phyloP scores from a whole-genome alignment of 441 rosid genomes.

The Populus trichocarpa region DNA sequence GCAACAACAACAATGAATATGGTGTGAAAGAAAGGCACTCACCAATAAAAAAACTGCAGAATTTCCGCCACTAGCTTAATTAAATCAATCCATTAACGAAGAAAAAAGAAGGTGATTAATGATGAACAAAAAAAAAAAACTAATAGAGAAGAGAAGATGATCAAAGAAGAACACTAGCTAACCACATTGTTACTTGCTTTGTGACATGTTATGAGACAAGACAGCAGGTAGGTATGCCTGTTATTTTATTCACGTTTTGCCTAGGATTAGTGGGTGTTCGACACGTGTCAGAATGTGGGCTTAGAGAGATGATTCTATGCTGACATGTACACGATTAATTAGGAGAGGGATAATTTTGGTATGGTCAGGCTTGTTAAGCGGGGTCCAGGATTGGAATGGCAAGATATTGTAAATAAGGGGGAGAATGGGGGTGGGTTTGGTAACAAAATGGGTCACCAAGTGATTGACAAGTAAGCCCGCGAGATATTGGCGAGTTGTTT shows the following conservation, averaged over 20 bases:
- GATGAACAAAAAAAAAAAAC: not conserved
- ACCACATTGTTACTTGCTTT: not conserved
- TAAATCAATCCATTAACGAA: slow-evolving; percentile 15
- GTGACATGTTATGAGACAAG: not conserved
- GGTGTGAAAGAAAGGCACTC: not conserved
- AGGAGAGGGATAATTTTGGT: not conserved
- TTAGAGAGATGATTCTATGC: slow-evolving; percentile 15
- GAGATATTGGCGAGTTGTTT: slow-evolving; percentile 3
- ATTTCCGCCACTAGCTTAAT: slow-evolving; percentile 14
- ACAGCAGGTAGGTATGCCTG: not conserved
- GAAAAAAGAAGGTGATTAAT: not conserved
- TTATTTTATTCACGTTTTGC: slow-evolving; percentile 17
- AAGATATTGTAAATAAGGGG: slow-evolving; percentile 14
- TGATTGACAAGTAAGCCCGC: slow-evolving; percentile 5
- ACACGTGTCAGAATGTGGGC: slow-evolving; percentile 24
- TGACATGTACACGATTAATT: slow-evolving; percentile 11
- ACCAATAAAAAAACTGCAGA: slow-evolving; percentile 14
- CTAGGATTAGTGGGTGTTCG: slow-evolving; percentile 19
- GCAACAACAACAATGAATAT: not conserved
- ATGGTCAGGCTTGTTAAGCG: slow-evolving; percentile 28
- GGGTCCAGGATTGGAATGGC: slow-evolving; percentile 18
- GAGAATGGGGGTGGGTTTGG: slow-evolving; percentile 1
- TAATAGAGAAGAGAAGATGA: not conserved
- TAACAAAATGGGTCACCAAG: slow-evolving; percentile 6
- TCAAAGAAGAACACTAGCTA: not conserved